Evolutionary conservation across 331 rosid species (phyloP), one percentile per base, ranked within the genome.

Genomic region (Erythrophleum ivorense): DNA sequence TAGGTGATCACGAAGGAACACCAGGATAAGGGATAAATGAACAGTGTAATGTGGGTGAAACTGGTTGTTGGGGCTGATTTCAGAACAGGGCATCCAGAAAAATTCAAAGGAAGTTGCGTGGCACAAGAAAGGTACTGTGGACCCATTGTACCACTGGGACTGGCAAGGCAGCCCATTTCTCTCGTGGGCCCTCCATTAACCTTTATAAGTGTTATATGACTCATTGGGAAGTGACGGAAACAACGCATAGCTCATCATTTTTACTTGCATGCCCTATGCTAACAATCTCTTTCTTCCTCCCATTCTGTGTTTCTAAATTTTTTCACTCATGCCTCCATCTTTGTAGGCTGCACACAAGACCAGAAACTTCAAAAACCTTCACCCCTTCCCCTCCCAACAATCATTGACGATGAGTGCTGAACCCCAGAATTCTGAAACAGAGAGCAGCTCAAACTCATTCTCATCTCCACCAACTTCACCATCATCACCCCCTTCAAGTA

Each of bases 161-260:
- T 57, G 68, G 83, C 82, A 67, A 64, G 82, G 73, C 65, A 80
- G 69, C 88, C 88, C 87, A 82, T 84, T 83, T 88, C 91, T 54
- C 41, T 3, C 4, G 77, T 59, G 89, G 89, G 85, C 53, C 89
- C 85, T 48, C 9, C 54, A 34, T 18, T 55, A 58, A 62, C 78
- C 88, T 79, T 83, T 90, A 86, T 86, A 93, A 92, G 87, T 80
- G 84, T 82, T 83, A 54, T 63, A 36, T 71, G 86, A 71, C 78
- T 88, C 82, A 63, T 48, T 75, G 77, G 79, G 57, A 77, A 89
- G 85, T 82, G 82, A 87, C 77, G 24, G 74, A 50, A 18, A 75
- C 33, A 59, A 58, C 58, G 50, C 80, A 43, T 9, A 14, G 50
- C 73, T 15, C 36, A 80, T 79, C 77, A 78, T 4, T 34, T 66